These are phyloP conservation scores for Rhizoctonia solani DNA, from an alignment of 1,284 basidiomycete genomes.

Conservation along the genomic window DNA sequence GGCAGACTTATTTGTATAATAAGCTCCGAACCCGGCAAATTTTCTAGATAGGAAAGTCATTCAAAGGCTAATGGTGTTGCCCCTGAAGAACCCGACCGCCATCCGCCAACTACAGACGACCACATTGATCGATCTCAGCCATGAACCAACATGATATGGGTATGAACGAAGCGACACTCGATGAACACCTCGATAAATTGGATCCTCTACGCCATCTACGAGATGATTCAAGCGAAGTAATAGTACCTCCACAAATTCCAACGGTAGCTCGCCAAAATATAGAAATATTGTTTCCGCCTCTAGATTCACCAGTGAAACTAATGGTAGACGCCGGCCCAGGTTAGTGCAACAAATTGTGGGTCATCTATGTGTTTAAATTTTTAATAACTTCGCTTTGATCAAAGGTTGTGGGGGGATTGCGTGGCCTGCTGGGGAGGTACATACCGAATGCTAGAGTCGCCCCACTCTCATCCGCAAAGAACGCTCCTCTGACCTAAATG, in stretches of 20 bases:
- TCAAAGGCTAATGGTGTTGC: no score
- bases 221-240: constrained; percentile 45
- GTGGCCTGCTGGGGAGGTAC: constrained; percentile 90
- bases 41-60: no score
- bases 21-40: no score
- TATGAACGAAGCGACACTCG: constrained; percentile 46
- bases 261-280: constrained; percentile 14
- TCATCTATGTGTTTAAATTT: neutral
- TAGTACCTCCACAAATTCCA: constrained; percentile 52
- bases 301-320: constrained; percentile 22
- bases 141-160: neutral
- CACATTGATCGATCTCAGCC: neutral
- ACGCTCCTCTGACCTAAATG: neutral
- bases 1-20: no score
- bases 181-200: constrained; percentile 59
- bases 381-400: constrained; percentile 64
- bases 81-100: neutral
- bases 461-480: constrained; percentile 13
- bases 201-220: constrained; percentile 70
- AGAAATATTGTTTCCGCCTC: constrained; percentile 25
- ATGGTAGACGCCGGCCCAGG: constrained; percentile 24
- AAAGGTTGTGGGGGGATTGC: constrained; percentile 90
- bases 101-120: neutral
- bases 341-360: neutral
- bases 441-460: constrained; percentile 36